Evolutionary conservation across 805 yeast species (phyloP), one percentile per base, ranked within the genome.

Genomic region (Pichia ethanolica): DNA sequence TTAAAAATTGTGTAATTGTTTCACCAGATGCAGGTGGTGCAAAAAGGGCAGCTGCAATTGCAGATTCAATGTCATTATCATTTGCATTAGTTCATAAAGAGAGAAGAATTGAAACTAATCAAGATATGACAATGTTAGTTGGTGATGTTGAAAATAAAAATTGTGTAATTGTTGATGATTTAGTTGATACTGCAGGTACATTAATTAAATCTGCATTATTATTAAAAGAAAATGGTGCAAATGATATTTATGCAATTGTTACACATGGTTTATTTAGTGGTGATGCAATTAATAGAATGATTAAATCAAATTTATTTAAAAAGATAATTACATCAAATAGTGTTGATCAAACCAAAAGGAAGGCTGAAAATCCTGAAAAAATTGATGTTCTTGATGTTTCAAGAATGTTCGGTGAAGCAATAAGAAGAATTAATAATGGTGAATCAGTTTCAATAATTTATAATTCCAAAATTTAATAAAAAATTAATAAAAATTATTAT

Each of bases 21-120:
- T 89, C 97, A 1, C 99, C 99, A 0, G 99, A 93, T 68, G 93
- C 97, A 26, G 99, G 99, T 62, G 99, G 99, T 54, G 99, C 99
- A 45, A 93, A 93, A 67, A 73, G 99, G 56, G 97, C 99, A 34
- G 87, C 96, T 1, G 84, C 91, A 1, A 78, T 93, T 53, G 99
- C 99, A 1, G 99, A 93, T 68, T 78, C 86, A 1, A 70, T 93
- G 50, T 89, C 88, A 20, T 78, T 93, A 71, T 78, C 89, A 28
- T 90, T 93, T 71, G 99, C 99, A 0, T 73, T 93, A 67, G 89
- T 93, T 55, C 98, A 93, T 69, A 93, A 93, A 68, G 99, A 93
- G 64, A 75, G 96, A 63, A 73, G 95, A 55, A 44, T 51, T 4
- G 56, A 49, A 14, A 56, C 55, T 9, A 51, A 51, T 13, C 51